Conservation (phyloP, 73 alveolate species). For the Effrenium voratum region DNA sequence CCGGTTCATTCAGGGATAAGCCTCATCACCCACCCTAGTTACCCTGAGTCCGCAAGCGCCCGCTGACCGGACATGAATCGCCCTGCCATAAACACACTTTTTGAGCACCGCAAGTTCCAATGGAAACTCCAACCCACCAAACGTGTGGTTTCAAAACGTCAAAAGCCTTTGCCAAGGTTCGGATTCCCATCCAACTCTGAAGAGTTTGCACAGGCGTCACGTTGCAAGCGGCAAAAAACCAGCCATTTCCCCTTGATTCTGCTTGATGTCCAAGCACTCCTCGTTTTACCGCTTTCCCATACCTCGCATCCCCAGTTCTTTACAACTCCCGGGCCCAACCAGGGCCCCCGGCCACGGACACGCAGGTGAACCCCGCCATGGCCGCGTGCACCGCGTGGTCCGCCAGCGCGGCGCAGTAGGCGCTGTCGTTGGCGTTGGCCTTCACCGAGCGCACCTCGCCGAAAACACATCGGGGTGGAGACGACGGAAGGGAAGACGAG, state of each 20-base stretch:
- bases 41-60: no score
- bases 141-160: no score
- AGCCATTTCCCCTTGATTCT: not conserved
- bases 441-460: slow-evolving; percentile 93
- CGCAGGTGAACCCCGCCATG: slow-evolving; percentile 91
- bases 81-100: not conserved
- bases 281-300: no score
- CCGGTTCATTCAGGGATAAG: no score
- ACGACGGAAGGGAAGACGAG: no score
- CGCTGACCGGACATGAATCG: no score
- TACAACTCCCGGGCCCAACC: not conserved
- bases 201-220: no score
- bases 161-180: no score
- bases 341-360: slow-evolving; percentile 43
- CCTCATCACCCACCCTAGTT: no score
- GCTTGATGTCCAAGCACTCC: not conserved
- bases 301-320: not conserved
- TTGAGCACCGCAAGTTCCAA: not conserved
- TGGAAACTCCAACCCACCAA: no score
- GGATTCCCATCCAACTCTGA: no score
- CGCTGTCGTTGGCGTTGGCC: slow-evolving; percentile 92
- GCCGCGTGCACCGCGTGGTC: slow-evolving; percentile 92
- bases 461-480: no score
- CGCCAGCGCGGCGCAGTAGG: slow-evolving; percentile 96
- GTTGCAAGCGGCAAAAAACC: not conserved